Evolutionary conservation across 768 basidiomycete species (phyloP).

Genomic region (Boletus reticuloceps): DNA sequence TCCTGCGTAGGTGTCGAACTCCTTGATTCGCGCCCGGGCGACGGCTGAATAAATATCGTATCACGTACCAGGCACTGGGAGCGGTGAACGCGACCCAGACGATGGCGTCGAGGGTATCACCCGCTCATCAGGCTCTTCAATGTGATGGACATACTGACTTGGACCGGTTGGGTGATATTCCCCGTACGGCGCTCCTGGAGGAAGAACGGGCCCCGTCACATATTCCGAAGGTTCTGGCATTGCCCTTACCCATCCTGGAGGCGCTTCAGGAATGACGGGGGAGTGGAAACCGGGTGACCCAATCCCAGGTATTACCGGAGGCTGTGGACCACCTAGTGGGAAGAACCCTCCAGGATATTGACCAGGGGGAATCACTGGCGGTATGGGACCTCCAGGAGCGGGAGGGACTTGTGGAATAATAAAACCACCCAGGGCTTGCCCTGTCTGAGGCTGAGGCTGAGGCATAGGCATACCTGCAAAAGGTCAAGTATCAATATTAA

Average conservation of each 20-base stretch:
- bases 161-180: slow-evolving; percentile 6
- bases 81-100: slow-evolving; percentile 10
- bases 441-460: slow-evolving; percentile 18
- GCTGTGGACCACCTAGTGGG: slow-evolving; percentile 11
- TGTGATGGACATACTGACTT: slow-evolving; percentile 1
- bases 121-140: slow-evolving; percentile 14
- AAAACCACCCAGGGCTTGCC: slow-evolving; percentile 11
- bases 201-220: slow-evolving; percentile 34
- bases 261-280: slow-evolving; percentile 29
- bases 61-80: slow-evolving; percentile 20
- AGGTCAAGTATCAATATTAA: background rate
- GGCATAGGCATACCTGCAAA: slow-evolving; percentile 25
- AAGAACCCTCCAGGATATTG: slow-evolving; percentile 23
- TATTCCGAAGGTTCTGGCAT: slow-evolving; percentile 25
- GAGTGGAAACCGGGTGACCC: slow-evolving; percentile 1
- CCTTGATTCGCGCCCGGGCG: slow-evolving; percentile 11
- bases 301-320: slow-evolving; percentile 24
- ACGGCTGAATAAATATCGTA: slow-evolving; percentile 13
- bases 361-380: slow-evolving; percentile 16
- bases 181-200: slow-evolving; percentile 26
- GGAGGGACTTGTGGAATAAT: slow-evolving; percentile 25
- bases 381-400: slow-evolving; percentile 7
- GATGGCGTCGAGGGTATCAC: slow-evolving; percentile 25
- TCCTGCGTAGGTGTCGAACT: slow-evolving; percentile 27
- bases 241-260: slow-evolving; percentile 7